phyloP scores from a whole-genome alignment of 306 rosid species.

The Crataegus laevigata region DNA sequence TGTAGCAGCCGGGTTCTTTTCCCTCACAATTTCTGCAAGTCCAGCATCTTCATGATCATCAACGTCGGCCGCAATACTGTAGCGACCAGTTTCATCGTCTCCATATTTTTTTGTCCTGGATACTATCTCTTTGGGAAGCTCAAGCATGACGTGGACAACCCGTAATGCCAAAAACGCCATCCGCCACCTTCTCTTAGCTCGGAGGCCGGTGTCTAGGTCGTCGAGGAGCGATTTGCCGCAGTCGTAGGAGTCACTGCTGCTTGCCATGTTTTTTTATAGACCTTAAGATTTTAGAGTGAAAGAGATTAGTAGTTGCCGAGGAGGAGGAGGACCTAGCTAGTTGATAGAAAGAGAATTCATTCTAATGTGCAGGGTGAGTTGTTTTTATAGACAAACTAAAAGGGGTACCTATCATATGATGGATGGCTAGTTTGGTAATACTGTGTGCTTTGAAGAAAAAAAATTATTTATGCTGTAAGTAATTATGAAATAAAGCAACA shows the following conservation, averaged over 20 bases:
- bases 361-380: neutral
- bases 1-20: conserved; percentile 21
- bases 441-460: too few species aligned
- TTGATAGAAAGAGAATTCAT: neutral
- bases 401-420: neutral
- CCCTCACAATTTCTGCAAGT: conserved; percentile 37
- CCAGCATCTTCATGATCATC: conserved; percentile 26
- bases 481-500: too few species aligned
- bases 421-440: too few species aligned
- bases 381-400: neutral
- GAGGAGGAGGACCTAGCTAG: too few species aligned
- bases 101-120: neutral
- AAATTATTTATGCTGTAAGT: too few species aligned
- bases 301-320: neutral
- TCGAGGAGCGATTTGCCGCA: conserved; percentile 7
- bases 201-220: conserved; percentile 5
- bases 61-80: neutral
- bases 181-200: conserved; percentile 24
- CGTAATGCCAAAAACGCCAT: conserved; percentile 4
- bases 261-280: conserved; percentile 18
- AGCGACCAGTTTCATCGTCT: neutral
- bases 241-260: neutral
- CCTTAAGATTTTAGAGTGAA: neutral
- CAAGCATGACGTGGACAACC: conserved; percentile 5
- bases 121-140: conserved; percentile 1